Evolutionary conservation across 169 alveolate species (phyloP).

Genomic region (Eimeria zaria): DNA sequence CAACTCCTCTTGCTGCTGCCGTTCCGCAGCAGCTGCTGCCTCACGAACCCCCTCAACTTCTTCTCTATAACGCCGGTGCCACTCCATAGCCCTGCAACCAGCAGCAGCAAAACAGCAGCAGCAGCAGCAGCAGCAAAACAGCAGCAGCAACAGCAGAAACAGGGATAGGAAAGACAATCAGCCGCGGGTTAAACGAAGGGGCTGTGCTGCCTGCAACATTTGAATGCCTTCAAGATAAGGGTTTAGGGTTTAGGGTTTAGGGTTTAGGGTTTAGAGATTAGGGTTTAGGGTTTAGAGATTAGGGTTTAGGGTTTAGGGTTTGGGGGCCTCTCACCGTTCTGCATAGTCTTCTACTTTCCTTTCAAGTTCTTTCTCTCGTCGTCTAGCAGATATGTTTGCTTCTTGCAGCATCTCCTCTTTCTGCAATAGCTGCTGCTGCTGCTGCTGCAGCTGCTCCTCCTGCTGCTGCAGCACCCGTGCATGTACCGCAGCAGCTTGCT

Average conservation of each 20-base stretch:
- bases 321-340: slow-evolving; percentile 20
- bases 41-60: not conserved
- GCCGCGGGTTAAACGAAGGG: not conserved
- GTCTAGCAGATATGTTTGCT: not conserved
- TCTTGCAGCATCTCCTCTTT: slow-evolving; percentile 49
- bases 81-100: not conserved
- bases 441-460: slow-evolving; percentile 61
- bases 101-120: not conserved
- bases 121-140: not conserved
- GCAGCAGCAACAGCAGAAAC: not conserved
- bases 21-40: slow-evolving; percentile 24
- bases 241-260: slow-evolving; percentile 2
- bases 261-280: slow-evolving; percentile 29
- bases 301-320: slow-evolving; percentile 22
- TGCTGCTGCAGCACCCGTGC: slow-evolving; percentile 67
- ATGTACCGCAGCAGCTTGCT: slow-evolving; percentile 38
- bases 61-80: slow-evolving; percentile 6
- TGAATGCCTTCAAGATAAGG: not conserved
- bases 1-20: slow-evolving; percentile 20
- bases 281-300: no score
- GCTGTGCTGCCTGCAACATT: not conserved
- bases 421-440: slow-evolving; percentile 50
- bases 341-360: slow-evolving; percentile 30
- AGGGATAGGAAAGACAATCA: not conserved
- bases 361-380: slow-evolving; percentile 37